Evolutionary conservation across 2,329 filamentous ascomycete genomes (phyloP).

Genomic region (Hypomyces rosellus): DNA sequence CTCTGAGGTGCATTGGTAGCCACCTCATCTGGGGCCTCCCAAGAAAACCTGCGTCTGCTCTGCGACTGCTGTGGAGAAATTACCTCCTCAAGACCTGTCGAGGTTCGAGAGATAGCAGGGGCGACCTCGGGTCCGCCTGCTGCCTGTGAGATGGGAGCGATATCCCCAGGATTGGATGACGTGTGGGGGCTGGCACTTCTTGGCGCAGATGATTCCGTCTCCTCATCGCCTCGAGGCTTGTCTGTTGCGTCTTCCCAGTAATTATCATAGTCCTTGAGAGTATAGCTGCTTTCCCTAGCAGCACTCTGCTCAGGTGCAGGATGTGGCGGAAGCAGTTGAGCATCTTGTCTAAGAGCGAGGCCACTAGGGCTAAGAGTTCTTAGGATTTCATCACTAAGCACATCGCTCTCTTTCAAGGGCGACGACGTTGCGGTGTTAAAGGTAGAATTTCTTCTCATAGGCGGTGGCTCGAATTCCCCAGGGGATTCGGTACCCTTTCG

Average conservation of each 20-base stretch:
- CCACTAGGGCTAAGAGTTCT: conserved; percentile 54
- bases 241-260: conserved; percentile 49
- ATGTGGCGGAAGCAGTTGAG: conserved; percentile 2
- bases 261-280: conserved; percentile 60
- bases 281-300: conserved; percentile 53
- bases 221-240: background rate
- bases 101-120: background rate
- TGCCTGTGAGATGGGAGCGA: background rate
- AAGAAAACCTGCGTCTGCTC: conserved; percentile 30
- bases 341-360: conserved; percentile 12
- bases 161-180: background rate
- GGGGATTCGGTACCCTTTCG: conserved; percentile 28
- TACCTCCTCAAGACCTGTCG: background rate
- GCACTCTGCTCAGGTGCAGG: conserved; percentile 14
- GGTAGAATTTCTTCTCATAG: conserved; percentile 36
- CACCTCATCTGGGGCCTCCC: conserved; percentile 24
- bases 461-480: conserved; percentile 29
- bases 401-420: conserved; percentile 61
- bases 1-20: background rate
- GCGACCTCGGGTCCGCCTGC: background rate
- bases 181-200: background rate
- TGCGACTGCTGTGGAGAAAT: conserved; percentile 4
- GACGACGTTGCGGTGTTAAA: conserved; percentile 45
- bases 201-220: background rate
- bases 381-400: conserved; percentile 67